These are phyloP conservation scores for Barnettozyma populi DNA, from an alignment of 805 yeast species.

Conservation along the genomic window DNA sequence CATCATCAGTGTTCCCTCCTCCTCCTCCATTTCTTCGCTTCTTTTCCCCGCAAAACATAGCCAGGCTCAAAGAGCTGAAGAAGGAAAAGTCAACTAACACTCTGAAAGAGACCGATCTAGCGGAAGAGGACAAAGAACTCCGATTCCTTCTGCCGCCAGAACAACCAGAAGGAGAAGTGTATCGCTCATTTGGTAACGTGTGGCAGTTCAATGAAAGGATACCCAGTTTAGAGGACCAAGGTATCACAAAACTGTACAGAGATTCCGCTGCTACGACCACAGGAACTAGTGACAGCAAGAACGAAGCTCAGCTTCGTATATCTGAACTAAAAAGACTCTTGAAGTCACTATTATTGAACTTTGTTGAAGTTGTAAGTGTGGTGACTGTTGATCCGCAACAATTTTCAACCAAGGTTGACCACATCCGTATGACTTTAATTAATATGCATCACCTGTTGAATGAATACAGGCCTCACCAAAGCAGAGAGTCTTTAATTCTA, in stretches of 20 bases:
- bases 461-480: conserved; percentile 92
- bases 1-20: conserved; percentile 83
- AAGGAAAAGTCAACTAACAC: conserved; percentile 15
- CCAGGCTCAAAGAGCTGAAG: conserved; percentile 30
- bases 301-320: conserved; percentile 32
- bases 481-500: conserved; percentile 81
- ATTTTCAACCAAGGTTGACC: conserved; percentile 61
- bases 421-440: conserved; percentile 72
- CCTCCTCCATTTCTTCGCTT: conserved; percentile 81
- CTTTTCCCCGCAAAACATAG: conserved; percentile 67
- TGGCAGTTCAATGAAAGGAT: conserved; percentile 77
- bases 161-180: conserved; percentile 56
- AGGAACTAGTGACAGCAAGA: neutral
- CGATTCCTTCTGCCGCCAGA: conserved; percentile 60
- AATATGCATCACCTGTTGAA: conserved; percentile 90
- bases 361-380: conserved; percentile 75
- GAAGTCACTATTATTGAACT: conserved; percentile 73
- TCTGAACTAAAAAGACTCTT: conserved; percentile 71
- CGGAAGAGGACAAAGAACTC: conserved; percentile 39
- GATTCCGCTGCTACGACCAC: conserved; percentile 15
- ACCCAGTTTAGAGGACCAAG: conserved; percentile 70
- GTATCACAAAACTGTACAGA: conserved; percentile 67
- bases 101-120: conserved; percentile 28
- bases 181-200: conserved; percentile 82
- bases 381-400: conserved; percentile 68